phyloP scores from a whole-genome alignment of 306 rosid genomes.

The Quercus variabilis region DNA sequence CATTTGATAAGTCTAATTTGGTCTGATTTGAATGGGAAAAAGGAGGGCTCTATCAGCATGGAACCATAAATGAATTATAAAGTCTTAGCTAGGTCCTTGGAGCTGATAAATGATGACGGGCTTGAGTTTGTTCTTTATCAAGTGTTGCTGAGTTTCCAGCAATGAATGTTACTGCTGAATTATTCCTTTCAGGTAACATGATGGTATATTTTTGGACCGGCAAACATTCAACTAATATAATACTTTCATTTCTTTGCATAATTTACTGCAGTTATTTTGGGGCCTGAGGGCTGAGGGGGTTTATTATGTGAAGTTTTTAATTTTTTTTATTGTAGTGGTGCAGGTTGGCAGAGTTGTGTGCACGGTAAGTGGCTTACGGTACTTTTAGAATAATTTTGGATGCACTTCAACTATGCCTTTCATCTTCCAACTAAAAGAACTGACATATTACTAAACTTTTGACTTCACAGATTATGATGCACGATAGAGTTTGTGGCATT shows the following conservation, averaged over 20 bases:
- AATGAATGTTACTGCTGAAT: background rate
- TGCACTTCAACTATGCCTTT: background rate
- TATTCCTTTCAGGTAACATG: background rate
- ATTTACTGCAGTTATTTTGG: slow-evolving; percentile 14
- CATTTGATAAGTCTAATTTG: background rate
- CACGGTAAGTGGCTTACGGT: background rate
- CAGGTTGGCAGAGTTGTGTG: background rate
- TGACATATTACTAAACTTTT: background rate
- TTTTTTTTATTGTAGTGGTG: background rate
- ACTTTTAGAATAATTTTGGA: background rate
- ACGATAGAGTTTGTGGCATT: background rate
- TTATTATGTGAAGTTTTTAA: background rate
- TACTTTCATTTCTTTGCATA: background rate
- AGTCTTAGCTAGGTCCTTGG: background rate
- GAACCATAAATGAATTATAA: background rate
- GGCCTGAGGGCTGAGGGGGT: slow-evolving; percentile 2
- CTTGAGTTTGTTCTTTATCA: background rate
- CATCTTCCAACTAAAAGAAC: background rate
- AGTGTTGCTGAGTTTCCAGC: background rate
- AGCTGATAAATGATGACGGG: background rate
- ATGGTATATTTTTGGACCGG: background rate
- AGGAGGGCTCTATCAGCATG: background rate
- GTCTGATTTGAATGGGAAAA: slow-evolving; percentile 3
- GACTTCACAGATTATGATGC: background rate
- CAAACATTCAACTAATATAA: background rate